These are phyloP conservation scores for Anacardium occidentale DNA, from an alignment of 345 rosid genomes.

Conservation along the genomic window DNA sequence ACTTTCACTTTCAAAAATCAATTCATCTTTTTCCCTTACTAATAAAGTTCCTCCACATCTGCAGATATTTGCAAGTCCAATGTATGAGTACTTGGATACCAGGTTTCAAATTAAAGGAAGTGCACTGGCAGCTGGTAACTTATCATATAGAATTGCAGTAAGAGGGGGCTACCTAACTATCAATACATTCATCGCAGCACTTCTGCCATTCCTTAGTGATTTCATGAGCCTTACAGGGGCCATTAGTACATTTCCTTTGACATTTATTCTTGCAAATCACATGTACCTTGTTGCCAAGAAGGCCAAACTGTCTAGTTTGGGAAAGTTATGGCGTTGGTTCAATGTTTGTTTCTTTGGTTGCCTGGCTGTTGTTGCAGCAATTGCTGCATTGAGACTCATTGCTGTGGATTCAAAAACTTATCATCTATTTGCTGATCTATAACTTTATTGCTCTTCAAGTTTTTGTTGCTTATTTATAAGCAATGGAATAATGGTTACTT, in stretches of 20 bases:
- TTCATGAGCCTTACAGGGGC: constrained; percentile 93
- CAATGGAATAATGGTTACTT: no score
- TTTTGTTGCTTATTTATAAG: neutral
- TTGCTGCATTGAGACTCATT: constrained; percentile 76
- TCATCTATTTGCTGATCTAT: constrained; percentile 81
- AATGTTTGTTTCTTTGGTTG: constrained; percentile 58
- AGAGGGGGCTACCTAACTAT: constrained; percentile 74
- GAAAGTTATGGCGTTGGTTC: constrained; percentile 85
- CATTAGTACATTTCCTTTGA: constrained; percentile 83
- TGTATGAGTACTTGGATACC: constrained; percentile 87
- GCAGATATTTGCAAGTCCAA: constrained; percentile 93
- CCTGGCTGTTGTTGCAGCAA: constrained; percentile 67
- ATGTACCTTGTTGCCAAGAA: constrained; percentile 70
- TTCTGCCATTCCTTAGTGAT: constrained; percentile 86
- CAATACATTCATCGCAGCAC: constrained; percentile 76
- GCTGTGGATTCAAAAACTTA: constrained; percentile 70
- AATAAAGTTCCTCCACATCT: neutral
- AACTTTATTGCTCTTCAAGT: neutral
- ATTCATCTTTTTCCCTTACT: neutral
- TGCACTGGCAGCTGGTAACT: constrained; percentile 49
- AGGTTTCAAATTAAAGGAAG: constrained; percentile 70
- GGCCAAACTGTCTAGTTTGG: constrained; percentile 41
- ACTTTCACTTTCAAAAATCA: neutral
- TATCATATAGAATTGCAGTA: constrained; percentile 57
- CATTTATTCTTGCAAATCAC: constrained; percentile 92